Percentiles rank a stretch among this genome's conserved stretches.
phyloP scores from a whole-genome alignment of 306 rosid genomes.

The Citrullus colocynthis region DNA sequence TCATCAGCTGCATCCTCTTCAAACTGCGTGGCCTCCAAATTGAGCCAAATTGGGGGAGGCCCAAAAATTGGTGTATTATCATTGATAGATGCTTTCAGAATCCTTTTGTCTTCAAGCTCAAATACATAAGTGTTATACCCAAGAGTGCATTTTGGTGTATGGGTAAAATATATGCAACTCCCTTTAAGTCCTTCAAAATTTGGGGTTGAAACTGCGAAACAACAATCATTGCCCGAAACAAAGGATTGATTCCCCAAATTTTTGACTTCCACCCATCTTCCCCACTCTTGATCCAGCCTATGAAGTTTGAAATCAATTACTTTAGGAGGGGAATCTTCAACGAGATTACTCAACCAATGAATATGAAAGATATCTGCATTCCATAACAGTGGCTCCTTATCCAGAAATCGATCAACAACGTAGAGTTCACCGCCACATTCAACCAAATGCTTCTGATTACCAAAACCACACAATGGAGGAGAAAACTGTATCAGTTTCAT shows the following conservation, averaged over 20 bases:
- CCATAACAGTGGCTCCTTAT: neutral
- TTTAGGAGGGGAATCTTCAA: slow-evolving; percentile 20
- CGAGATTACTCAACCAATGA: neutral
- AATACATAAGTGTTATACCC: slow-evolving; percentile 19
- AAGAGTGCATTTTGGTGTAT: slow-evolving; percentile 9
- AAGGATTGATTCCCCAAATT: slow-evolving; percentile 20
- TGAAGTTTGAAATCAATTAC: slow-evolving; percentile 30
- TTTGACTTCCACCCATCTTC: slow-evolving; percentile 25
- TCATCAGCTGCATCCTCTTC: neutral
- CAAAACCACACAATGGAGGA: slow-evolving; percentile 43
- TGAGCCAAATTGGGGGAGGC: slow-evolving; percentile 14
- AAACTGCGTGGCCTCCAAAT: neutral
- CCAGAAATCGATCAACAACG: slow-evolving; percentile 46
- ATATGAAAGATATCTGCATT: neutral
- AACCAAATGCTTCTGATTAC: slow-evolving; percentile 49
- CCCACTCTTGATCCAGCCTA: slow-evolving; percentile 28
- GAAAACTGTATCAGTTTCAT: slow-evolving; percentile 29
- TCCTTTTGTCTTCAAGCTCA: slow-evolving; percentile 23
- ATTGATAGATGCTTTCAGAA: slow-evolving; percentile 6
- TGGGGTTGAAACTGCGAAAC: slow-evolving; percentile 9
- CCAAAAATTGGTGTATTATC: slow-evolving; percentile 16
- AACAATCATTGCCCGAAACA: slow-evolving; percentile 20
- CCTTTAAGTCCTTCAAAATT: slow-evolving; percentile 11
- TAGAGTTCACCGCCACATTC: slow-evolving; percentile 48
- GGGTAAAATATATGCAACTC: slow-evolving; percentile 29